These are phyloP conservation scores for Acanthamoeba lugdunensis DNA, from an alignment of 208 protist species.

Conservation along the genomic window DNA sequence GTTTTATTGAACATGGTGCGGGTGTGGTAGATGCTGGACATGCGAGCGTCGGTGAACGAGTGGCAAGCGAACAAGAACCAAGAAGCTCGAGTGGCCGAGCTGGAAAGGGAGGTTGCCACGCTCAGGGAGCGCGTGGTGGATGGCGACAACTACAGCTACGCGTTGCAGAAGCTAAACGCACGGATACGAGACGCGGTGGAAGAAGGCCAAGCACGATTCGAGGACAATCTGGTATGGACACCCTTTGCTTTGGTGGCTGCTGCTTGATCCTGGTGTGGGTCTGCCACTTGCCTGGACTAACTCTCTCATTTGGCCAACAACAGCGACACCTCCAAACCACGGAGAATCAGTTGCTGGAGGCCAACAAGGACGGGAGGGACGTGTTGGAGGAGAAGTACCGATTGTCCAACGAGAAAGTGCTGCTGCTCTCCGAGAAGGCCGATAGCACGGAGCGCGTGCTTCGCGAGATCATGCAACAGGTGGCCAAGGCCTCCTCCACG, in stretches of 20 bases:
- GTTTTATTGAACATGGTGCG: too few species aligned
- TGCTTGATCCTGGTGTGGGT: not conserved
- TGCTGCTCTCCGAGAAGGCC: conserved; percentile 59
- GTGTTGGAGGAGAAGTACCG: conserved; percentile 66
- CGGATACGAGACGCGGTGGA: conserved; percentile 16
- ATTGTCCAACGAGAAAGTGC: conserved; percentile 69
- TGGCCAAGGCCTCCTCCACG: not conserved
- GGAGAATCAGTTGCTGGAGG: conserved; percentile 35
- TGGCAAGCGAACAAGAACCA: conserved; percentile 50
- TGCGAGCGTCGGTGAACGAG: conserved; percentile 42
- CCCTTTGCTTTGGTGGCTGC: not conserved
- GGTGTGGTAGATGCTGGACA: conserved; percentile 4
- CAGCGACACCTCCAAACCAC: not conserved
- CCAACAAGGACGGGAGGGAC: not conserved
- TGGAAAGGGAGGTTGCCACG: conserved; percentile 43
- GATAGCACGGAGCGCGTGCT: conserved; percentile 35
- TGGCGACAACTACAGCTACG: conserved; percentile 25
- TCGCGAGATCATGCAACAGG: conserved; percentile 26
- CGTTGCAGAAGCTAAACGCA: not conserved
- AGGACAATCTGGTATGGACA: conserved; percentile 31
- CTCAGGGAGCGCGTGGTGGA: conserved; percentile 27
- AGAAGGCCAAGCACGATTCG: conserved; percentile 59
- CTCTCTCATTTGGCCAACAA: not conserved
- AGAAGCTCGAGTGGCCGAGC: conserved; percentile 9
- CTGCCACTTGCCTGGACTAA: not conserved